Percentiles rank a stretch among this genome's conserved stretches.
phyloP scores from a whole-genome alignment of 2,329 filamentous ascomycete genomes.

The Diaporthe sp. region DNA sequence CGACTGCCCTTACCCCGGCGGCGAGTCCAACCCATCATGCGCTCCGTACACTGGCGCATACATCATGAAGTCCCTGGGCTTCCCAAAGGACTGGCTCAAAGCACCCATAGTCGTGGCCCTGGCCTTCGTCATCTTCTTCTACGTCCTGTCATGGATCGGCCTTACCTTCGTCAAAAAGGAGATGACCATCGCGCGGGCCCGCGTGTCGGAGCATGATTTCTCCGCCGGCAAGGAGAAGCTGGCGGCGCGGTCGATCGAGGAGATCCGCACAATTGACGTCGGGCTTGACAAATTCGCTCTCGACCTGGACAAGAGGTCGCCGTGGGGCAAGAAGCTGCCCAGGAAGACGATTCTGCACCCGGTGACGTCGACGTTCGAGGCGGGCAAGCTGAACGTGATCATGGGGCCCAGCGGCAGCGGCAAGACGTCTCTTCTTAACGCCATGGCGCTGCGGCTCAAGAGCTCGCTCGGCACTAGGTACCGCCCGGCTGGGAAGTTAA shows the following conservation, averaged over 20 bases:
- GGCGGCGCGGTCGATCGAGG: conserved; percentile 63
- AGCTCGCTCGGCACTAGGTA: conserved; percentile 75
- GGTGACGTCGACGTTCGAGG: conserved; percentile 75
- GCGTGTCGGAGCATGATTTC: conserved; percentile 70
- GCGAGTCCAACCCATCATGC: conserved; percentile 75
- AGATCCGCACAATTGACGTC: conserved; percentile 74
- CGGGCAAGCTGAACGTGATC: conserved; percentile 80
- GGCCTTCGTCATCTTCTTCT: conserved; percentile 75
- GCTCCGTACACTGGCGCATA: conserved; percentile 77
- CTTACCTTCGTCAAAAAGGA: conserved; percentile 76
- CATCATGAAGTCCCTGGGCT: conserved; percentile 77
- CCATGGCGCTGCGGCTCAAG: conserved; percentile 77
- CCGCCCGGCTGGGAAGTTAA: conserved; percentile 71
- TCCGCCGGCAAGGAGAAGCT: conserved; percentile 81
- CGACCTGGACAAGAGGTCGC: conserved; percentile 72
- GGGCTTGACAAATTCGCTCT: conserved; percentile 75
- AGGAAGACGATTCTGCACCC: conserved; percentile 75
- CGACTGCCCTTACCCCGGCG: conserved; percentile 75
- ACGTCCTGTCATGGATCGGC: conserved; percentile 71
- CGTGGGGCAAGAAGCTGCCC: conserved; percentile 65
- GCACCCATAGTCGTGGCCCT: conserved; percentile 75
- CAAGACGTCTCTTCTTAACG: conserved; percentile 81
- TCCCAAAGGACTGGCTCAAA: conserved; percentile 77
- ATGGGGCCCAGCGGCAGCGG: conserved; percentile 86
- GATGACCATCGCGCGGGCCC: conserved; percentile 77